Evolutionary conservation across 805 yeast genomes (phyloP).

Genomic region (Suhomyces sp.): DNA sequence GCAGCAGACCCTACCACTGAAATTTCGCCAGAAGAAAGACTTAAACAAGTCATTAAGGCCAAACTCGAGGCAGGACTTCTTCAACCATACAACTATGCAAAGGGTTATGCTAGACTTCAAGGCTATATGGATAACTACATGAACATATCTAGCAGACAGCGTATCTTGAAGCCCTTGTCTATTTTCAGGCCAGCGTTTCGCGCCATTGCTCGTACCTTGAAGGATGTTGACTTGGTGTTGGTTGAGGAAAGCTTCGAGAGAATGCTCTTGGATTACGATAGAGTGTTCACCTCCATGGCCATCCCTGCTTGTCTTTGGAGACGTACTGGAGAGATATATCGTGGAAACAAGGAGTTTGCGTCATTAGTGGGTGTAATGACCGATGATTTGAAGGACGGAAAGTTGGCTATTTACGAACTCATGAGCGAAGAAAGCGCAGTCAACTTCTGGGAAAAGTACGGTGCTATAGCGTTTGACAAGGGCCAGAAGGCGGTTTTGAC

Average conservation of each 20-base stretch:
- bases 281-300: constrained; percentile 96
- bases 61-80: constrained; percentile 89
- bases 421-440: constrained; percentile 97
- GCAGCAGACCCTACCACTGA: constrained; percentile 98
- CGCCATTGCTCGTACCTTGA: constrained; percentile 84
- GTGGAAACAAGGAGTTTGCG: constrained; percentile 96
- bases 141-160: constrained; percentile 77
- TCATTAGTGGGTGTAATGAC: constrained; percentile 84
- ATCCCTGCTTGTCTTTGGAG: constrained; percentile 97
- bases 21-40: constrained; percentile 87
- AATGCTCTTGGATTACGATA: constrained; percentile 87
- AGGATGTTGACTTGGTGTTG: constrained; percentile 84
- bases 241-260: constrained; percentile 95
- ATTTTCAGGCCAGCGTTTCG: constrained; percentile 90
- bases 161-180: constrained; percentile 81
- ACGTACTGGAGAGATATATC: constrained; percentile 91
- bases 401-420: constrained; percentile 84
- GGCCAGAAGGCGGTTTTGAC: constrained; percentile 94
- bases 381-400: constrained; percentile 90
- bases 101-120: constrained; percentile 87
- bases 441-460: constrained; percentile 96
- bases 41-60: constrained; percentile 91
- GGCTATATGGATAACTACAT: constrained; percentile 89
- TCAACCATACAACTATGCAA: constrained; percentile 90
- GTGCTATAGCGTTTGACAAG: constrained; percentile 92